Conservation (phyloP, 345 rosid genomes). For the Boechera retrofracta region DNA sequence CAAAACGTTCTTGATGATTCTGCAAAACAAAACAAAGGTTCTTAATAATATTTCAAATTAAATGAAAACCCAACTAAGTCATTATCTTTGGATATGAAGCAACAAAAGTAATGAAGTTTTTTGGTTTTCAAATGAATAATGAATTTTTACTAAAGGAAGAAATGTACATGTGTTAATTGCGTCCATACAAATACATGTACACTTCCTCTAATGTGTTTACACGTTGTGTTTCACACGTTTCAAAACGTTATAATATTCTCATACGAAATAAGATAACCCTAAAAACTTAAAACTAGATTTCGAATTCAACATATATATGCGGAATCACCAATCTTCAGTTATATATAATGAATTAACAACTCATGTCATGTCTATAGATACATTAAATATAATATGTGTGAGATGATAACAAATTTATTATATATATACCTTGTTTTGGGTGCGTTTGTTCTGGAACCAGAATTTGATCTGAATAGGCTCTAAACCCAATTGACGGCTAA, state of each 20-base stretch:
- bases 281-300: background rate
- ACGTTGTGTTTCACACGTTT: background rate
- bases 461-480: slow-evolving; percentile 85
- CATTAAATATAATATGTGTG: background rate
- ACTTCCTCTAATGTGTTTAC: background rate
- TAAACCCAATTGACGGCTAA: slow-evolving; percentile 78
- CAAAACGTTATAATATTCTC: background rate
- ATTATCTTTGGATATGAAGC: background rate
- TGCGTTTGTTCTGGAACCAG: slow-evolving; percentile 50
- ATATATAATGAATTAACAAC: background rate
- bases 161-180: too few relatives aligned
- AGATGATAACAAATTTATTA: background rate
- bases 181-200: background rate
- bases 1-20: slow-evolving; percentile 82
- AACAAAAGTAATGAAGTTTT: too few relatives aligned
- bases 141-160: background rate
- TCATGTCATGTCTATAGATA: background rate
- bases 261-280: background rate
- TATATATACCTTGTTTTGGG: slow-evolving; percentile 82
- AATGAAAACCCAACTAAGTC: background rate
- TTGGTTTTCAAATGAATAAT: too few relatives aligned
- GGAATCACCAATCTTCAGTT: background rate
- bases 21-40: slow-evolving; percentile 26
- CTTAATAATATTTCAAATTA: background rate
- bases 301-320: background rate